Evolutionary conservation across 2,329 filamentous ascomycete species (phyloP), one percentile per base, ranked within the genome.

Genomic region (Chrysoporthe cubensis): DNA sequence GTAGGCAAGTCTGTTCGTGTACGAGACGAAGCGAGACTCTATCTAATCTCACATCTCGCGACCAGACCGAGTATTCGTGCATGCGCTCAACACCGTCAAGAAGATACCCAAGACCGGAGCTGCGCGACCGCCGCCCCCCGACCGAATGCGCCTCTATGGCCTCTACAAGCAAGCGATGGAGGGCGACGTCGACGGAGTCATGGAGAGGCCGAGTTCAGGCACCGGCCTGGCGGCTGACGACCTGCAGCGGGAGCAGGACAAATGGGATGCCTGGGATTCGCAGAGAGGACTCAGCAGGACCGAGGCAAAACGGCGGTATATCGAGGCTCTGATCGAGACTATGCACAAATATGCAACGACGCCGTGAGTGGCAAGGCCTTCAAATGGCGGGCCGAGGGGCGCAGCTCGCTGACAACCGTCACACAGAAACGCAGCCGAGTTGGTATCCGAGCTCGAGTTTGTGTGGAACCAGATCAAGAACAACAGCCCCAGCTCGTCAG

Each of bases 81-180:
- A 99, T 88, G 96, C 96, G 72, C 91, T 99, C 80, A 97, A 97
- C 82, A 98, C 96, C 34, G 95, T 99, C 75, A 97, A 97, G 81
- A 96, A 96, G 81, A 96, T 99, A 74, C 92, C 92, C 74, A 95
- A 96, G 76, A 97, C 94, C 21, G 95, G 96, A 71, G 93, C 93
- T 64, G 89, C 93, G 71, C 91, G 96, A 71, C 96, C 96, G 58
- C 96, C 96, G 60, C 88, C 94, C 2, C 84, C 87, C 70, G 94
- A 96, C 76, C 91, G 96, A 67, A 85, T 99, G 73, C 91, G 92
- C 68, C 91, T 99, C 70, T 99, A 99, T 90, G 96, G 96, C 71
- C 86, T 99, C 72, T 99, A 99, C 83, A 99, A 99, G 78, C 96
- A 99, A 80, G 94, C 94, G 71, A 98, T 98, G 96, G 94, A 99